Conservation (phyloP, 495 filamentous ascomycete genomes). For the Aspergillus panamensis region DNA sequence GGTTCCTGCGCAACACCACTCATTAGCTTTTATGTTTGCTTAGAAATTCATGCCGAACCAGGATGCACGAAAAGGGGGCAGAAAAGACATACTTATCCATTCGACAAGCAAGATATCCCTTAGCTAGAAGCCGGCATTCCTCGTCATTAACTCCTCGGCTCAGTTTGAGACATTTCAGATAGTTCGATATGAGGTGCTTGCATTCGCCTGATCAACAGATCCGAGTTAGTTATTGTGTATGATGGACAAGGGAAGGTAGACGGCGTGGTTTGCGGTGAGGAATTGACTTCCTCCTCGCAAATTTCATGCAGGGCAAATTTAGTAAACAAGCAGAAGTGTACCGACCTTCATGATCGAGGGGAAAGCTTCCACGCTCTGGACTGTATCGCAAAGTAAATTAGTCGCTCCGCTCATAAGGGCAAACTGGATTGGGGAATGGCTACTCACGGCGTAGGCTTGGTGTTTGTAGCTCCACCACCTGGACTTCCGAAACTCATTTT, state of each 20-base stretch:
- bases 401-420: no score
- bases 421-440: not conserved
- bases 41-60: not conserved
- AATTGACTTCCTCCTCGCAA: no score
- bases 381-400: conserved; percentile 36
- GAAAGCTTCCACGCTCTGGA: conserved; percentile 93
- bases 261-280: no score
- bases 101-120: conserved; percentile 81
- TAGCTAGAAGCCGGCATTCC: conserved; percentile 79
- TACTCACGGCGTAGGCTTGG: conserved; percentile 74
- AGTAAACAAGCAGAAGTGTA: not conserved
- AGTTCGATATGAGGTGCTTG: conserved; percentile 77
- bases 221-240: conserved; percentile 56
- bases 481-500: conserved; percentile 70
- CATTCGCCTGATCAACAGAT: conserved; percentile 90
- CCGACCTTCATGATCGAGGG: conserved; percentile 87
- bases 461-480: conserved; percentile 62
- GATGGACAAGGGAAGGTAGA: not conserved
- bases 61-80: not conserved
- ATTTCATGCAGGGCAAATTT: no score
- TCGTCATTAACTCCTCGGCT: conserved; percentile 78
- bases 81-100: conserved; percentile 78
- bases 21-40: conserved; percentile 8
- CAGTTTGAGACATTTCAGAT: conserved; percentile 79
- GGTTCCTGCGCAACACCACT: conserved; percentile 55